Conservation (phyloP, 208 protist genomes). For the Plasmodiophora brassicae region DNA sequence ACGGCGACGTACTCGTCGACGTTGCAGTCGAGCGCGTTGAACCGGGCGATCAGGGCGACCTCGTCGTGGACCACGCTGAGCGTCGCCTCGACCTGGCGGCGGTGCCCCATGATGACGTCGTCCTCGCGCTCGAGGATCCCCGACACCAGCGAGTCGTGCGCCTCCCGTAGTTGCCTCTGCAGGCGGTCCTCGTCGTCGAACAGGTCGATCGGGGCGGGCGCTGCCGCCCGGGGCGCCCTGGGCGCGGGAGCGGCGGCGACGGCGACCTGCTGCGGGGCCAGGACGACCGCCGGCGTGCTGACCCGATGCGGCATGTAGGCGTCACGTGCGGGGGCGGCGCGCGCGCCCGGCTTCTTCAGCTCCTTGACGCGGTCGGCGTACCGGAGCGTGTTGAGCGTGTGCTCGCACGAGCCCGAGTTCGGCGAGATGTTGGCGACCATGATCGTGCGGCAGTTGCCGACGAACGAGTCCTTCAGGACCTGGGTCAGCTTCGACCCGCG, state of each 20-base stretch:
- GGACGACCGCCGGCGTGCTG: background rate
- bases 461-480: conserved; percentile 83
- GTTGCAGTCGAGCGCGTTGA: background rate
- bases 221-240: background rate
- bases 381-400: conserved; percentile 95
- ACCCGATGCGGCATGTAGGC: conserved; percentile 38
- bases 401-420: conserved; percentile 74
- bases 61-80: background rate
- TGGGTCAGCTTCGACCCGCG: conserved; percentile 93
- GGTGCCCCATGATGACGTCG: background rate
- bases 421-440: conserved; percentile 79
- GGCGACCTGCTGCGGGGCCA: background rate
- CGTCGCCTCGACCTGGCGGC: background rate
- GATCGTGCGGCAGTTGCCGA: conserved; percentile 74
- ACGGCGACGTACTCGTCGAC: background rate
- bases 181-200: background rate
- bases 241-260: background rate
- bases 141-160: background rate
- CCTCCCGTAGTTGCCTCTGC: background rate
- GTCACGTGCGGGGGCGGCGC: background rate
- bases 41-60: background rate
- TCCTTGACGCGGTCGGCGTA: conserved; percentile 94
- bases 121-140: background rate
- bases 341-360: conserved; percentile 40
- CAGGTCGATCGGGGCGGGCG: background rate